These are phyloP conservation scores for Sclerotinia minor DNA, from an alignment of 2,329 filamentous ascomycete species.

Conservation along the genomic window DNA sequence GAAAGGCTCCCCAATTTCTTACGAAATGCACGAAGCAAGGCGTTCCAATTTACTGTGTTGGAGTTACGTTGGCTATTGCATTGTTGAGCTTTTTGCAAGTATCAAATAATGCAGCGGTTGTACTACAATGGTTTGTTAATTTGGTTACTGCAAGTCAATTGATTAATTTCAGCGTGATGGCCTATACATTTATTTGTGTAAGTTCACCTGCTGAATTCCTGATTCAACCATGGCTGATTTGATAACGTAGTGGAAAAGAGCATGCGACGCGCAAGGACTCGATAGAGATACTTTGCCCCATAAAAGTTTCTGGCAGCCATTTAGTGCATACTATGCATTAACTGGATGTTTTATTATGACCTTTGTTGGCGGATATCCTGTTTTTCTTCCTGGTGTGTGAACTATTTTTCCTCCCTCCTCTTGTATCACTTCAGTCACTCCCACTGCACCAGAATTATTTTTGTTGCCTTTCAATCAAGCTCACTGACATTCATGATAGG, in stretches of 20 bases:
- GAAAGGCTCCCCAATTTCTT: conserved; percentile 53
- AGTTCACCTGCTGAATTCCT: neutral
- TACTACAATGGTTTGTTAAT: conserved; percentile 63
- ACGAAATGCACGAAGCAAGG: conserved; percentile 52
- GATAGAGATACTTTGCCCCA: conserved; percentile 49
- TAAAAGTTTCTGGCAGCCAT: conserved; percentile 56
- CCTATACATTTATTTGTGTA: conserved; percentile 52
- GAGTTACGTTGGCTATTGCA: conserved; percentile 55
- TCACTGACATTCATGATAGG: conserved; percentile 9
- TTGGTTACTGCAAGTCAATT: conserved; percentile 55
- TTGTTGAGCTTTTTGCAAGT: conserved; percentile 63
- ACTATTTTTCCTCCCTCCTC: neutral
- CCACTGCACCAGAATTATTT: neutral
- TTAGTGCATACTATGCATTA: conserved; percentile 55
- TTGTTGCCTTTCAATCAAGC: neutral
- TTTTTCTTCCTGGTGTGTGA: conserved; percentile 53
- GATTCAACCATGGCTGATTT: neutral
- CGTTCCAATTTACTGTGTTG: conserved; percentile 59
- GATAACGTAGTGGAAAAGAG: conserved; percentile 51
- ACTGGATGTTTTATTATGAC: conserved; percentile 57
- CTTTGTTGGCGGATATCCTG: conserved; percentile 61
- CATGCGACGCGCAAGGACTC: conserved; percentile 49
- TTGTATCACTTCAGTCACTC: too few species aligned
- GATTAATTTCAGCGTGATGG: conserved; percentile 55
- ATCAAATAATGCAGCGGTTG: conserved; percentile 55